Percentiles rank a stretch among this genome's conserved stretches.
Conservation (phyloP, 2,329 filamentous ascomycete genomes). For the Cladophialophora exuberans region DNA sequence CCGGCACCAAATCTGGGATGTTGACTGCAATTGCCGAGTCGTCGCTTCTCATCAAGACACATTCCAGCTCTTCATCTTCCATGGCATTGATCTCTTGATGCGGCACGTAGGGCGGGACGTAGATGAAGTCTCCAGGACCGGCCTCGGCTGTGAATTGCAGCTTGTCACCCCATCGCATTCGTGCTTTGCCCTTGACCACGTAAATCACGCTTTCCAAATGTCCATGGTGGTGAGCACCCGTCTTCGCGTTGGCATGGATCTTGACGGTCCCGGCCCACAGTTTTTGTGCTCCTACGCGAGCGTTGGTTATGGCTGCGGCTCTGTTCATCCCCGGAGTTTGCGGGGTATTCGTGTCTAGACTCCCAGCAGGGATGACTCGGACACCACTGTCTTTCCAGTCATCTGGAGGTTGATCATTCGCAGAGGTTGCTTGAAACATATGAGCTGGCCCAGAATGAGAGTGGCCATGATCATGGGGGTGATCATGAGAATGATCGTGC, state of each 20-base stretch:
- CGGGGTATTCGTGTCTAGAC: conserved; percentile 46
- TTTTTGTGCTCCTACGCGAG: conserved; percentile 48
- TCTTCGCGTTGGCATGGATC: conserved; percentile 49
- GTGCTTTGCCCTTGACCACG: conserved; percentile 48
- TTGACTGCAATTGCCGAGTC: conserved; percentile 51
- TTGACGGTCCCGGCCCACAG: conserved; percentile 52
- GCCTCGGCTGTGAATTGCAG: conserved; percentile 51
- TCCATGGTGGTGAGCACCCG: conserved; percentile 50
- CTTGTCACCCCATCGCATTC: conserved; percentile 52
- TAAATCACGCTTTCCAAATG: conserved; percentile 53
- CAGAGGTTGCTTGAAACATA: conserved; percentile 26
- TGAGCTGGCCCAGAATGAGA: conserved; percentile 20
- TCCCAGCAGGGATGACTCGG: conserved; percentile 46
- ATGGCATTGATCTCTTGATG: conserved; percentile 53
- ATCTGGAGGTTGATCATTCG: conserved; percentile 28
- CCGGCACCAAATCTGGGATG: conserved; percentile 46
- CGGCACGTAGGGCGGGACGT: conserved; percentile 49
- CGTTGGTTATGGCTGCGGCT: conserved; percentile 50
- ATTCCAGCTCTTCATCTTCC: conserved; percentile 47
- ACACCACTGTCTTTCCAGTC: conserved; percentile 48
- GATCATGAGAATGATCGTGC: conserved; percentile 17
- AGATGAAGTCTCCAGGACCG: conserved; percentile 52
- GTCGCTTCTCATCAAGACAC: conserved; percentile 48
- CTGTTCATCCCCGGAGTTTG: conserved; percentile 51
- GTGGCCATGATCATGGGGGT: conserved; percentile 21